These are phyloP conservation scores for Monosporascus sp. DNA, from an alignment of 2,329 filamentous ascomycete genomes.

Conservation along the genomic window DNA sequence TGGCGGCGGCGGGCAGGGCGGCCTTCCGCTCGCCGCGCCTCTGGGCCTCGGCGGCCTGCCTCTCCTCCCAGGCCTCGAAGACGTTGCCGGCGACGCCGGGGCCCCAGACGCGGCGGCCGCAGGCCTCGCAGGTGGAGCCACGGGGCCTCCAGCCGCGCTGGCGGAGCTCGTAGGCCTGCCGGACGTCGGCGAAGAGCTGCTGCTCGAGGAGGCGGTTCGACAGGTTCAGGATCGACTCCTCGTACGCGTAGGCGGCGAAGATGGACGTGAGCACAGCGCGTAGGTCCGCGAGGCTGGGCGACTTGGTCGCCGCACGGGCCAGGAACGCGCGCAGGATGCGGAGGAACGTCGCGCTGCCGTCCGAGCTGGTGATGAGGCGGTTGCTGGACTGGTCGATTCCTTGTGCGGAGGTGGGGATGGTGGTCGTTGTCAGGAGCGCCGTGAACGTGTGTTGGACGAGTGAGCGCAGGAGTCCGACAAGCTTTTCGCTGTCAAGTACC, in stretches of 20 bases:
- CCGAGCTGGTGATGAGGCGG: constrained; percentile 30
- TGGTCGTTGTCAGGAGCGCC: constrained; percentile 73
- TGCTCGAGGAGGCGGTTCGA: constrained; percentile 84
- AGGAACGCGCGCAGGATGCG: constrained; percentile 87
- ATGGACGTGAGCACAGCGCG: constrained; percentile 81
- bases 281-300: constrained; percentile 81
- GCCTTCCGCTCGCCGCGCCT: constrained; percentile 41
- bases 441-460: constrained; percentile 90
- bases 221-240: constrained; percentile 80
- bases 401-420: constrained; percentile 66
- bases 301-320: constrained; percentile 71
- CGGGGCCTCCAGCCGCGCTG: constrained; percentile 85
- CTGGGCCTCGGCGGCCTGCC: constrained; percentile 42
- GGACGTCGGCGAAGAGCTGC: constrained; percentile 80
- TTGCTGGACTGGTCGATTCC: constrained; percentile 25
- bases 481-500: constrained; percentile 50
- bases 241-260: constrained; percentile 92
- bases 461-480: constrained; percentile 64
- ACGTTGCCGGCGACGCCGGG: constrained; percentile 73
- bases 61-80: constrained; percentile 77
- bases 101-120: constrained; percentile 79
- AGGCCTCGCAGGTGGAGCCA: constrained; percentile 83
- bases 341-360: constrained; percentile 72
- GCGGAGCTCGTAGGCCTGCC: constrained; percentile 66
- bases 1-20: constrained; percentile 19